Evolutionary conservation across 129 eudicot species (phyloP).

Genomic region (Escallonia rubra): DNA sequence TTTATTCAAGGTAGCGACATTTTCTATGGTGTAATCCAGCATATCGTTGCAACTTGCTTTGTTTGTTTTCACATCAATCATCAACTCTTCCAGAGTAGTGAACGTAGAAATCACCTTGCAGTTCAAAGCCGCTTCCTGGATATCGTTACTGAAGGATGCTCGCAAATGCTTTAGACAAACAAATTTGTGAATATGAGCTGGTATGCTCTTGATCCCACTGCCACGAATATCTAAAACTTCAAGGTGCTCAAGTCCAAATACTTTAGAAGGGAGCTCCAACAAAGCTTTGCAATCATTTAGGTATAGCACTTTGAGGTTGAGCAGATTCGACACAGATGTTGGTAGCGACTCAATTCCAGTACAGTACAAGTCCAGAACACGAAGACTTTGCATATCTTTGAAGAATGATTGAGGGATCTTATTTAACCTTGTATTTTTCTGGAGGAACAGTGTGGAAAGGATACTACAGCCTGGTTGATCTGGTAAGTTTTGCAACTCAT

Average conservation of each 20-base stretch:
- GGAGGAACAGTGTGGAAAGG: conserved; percentile 31
- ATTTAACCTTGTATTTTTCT: conserved; percentile 17
- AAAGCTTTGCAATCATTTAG: conserved; percentile 22
- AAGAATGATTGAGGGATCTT: conserved; percentile 18
- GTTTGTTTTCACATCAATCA: conserved; percentile 13
- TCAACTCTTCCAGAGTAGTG: conserved; percentile 13
- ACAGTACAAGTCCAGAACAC: conserved; percentile 23
- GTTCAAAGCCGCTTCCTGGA: neutral
- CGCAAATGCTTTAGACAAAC: conserved; percentile 16
- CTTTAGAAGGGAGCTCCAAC: conserved; percentile 20
- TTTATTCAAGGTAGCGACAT: neutral
- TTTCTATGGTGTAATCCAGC: conserved; percentile 1
- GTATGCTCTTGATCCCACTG: conserved; percentile 15
- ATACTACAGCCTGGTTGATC: conserved; percentile 16
- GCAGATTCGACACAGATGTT: conserved; percentile 3
- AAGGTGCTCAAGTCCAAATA: conserved; percentile 16
- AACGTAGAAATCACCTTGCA: conserved; percentile 10
- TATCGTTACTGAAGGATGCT: conserved; percentile 11
- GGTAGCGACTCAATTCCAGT: conserved; percentile 27
- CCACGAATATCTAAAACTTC: conserved; percentile 33
- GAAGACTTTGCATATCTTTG: conserved; percentile 21
- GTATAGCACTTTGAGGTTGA: conserved; percentile 18
- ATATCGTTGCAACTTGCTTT: conserved; percentile 2
- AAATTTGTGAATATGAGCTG: conserved; percentile 18
- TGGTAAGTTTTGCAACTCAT: conserved; percentile 15